Conservation (phyloP, 768 basidiomycete genomes). For the Crepidotus variabilis region DNA sequence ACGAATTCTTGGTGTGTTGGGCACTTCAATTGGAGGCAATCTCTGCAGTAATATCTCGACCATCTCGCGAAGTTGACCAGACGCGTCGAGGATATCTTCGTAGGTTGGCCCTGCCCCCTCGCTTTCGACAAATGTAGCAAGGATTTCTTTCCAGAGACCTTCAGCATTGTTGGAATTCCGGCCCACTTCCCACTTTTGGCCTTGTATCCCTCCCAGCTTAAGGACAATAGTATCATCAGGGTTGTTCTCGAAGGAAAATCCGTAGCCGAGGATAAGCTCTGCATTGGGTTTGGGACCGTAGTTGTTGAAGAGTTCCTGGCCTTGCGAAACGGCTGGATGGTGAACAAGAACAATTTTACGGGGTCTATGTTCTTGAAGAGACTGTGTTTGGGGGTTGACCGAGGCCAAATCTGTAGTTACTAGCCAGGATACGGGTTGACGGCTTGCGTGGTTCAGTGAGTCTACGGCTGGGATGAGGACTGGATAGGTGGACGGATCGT, state of each 20-base stretch:
- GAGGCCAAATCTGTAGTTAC: constrained; percentile 33
- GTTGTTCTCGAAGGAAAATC: constrained; percentile 77
- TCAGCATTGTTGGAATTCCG: constrained; percentile 51
- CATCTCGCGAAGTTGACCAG: constrained; percentile 68
- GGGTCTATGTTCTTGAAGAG: constrained; percentile 20
- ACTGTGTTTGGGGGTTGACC: constrained; percentile 3
- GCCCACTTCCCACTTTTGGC: constrained; percentile 60
- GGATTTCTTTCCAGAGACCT: constrained; percentile 58
- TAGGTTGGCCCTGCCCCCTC: constrained; percentile 29
- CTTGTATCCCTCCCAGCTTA: constrained; percentile 57
- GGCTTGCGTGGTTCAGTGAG: constrained; percentile 80
- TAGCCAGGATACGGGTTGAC: constrained; percentile 80
- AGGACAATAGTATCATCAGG: constrained; percentile 86
- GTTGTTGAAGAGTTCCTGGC: constrained; percentile 78
- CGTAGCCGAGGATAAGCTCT: constrained; percentile 88
- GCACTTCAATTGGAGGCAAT: constrained; percentile 35
- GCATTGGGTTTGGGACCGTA: constrained; percentile 91
- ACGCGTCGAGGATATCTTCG: constrained; percentile 68
- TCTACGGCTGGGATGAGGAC: constrained; percentile 88
- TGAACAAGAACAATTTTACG: constrained; percentile 56
- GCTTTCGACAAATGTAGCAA: constrained; percentile 24
- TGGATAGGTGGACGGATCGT: constrained; percentile 56
- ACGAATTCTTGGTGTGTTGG: constrained; percentile 30
- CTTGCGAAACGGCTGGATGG: constrained; percentile 36
- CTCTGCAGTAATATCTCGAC: constrained; percentile 43